Percentiles rank a stretch among this genome's conserved stretches.
phyloP scores from a whole-genome alignment of 2,329 filamentous ascomycete genomes.

The Ceratocystis destructans region DNA sequence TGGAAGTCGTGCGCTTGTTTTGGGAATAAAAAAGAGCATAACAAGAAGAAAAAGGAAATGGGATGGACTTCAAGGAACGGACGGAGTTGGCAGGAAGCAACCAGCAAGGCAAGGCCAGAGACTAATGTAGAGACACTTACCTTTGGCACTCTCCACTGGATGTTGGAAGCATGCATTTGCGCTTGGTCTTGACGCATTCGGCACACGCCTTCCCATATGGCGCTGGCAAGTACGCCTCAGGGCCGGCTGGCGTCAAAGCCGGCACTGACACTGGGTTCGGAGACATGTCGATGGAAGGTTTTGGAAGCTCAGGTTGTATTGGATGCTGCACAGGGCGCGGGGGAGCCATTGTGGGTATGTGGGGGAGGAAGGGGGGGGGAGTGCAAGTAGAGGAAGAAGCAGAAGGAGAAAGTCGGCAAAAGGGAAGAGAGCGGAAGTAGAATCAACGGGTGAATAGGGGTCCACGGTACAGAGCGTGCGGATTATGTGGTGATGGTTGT shows the following conservation, averaged over 20 bases:
- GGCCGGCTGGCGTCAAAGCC: background rate
- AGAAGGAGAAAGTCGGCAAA: background rate
- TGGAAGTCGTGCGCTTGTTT: background rate
- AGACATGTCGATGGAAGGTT: background rate
- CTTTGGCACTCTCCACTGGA: slow-evolving; percentile 27
- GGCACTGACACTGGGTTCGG: background rate
- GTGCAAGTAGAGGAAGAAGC: background rate
- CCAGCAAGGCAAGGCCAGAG: background rate
- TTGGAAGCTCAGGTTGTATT: background rate
- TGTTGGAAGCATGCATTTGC: slow-evolving; percentile 30
- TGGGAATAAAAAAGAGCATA: background rate
- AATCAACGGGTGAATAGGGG: background rate
- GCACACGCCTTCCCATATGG: slow-evolving; percentile 32
- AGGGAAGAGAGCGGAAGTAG: background rate
- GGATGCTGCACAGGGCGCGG: background rate
- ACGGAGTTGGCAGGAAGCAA: background rate
- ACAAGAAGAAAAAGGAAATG: background rate
- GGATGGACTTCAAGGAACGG: background rate
- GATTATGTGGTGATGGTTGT: background rate
- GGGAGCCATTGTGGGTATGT: background rate
- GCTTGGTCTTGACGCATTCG: slow-evolving; percentile 33
- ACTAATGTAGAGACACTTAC: slow-evolving; percentile 17
- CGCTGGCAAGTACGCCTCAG: slow-evolving; percentile 22
- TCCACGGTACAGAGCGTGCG: background rate
- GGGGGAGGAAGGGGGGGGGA: background rate